phyloP scores from a whole-genome alignment of 2,329 filamentous ascomycete genomes.

The Hypoxylon sp. region DNA sequence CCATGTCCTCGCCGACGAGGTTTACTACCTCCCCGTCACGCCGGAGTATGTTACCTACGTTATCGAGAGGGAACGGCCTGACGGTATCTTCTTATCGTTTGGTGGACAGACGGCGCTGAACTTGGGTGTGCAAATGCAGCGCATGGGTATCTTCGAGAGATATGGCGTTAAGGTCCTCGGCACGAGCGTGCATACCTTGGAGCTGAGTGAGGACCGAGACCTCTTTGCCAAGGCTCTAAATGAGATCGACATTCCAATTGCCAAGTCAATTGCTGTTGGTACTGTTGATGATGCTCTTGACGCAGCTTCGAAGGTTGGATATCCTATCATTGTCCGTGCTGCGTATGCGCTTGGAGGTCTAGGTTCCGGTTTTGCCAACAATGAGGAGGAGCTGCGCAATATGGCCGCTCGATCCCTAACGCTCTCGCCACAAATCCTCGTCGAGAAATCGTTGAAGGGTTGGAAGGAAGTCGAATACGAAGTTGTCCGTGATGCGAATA shows the following conservation, averaged over 20 bases:
- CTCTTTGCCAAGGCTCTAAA: slow-evolving; percentile 95
- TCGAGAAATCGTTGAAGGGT: slow-evolving; percentile 98
- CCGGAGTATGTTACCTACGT: slow-evolving; percentile 98
- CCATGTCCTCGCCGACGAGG: slow-evolving; percentile 94
- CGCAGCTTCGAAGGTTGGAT: slow-evolving; percentile 88
- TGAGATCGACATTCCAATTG: slow-evolving; percentile 97
- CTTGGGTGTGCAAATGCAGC: slow-evolving; percentile 96
- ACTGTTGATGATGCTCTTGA: slow-evolving; percentile 93
- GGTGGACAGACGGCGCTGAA: slow-evolving; percentile 98
- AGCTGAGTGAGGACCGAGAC: slow-evolving; percentile 96
- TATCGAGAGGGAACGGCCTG: slow-evolving; percentile 94
- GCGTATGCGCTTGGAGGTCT: slow-evolving; percentile 97
- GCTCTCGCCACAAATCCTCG: slow-evolving; percentile 93
- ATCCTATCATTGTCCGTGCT: slow-evolving; percentile 97
- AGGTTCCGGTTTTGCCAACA: slow-evolving; percentile 95
- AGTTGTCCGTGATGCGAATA: slow-evolving; percentile 94
- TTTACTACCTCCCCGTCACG: slow-evolving; percentile 98
- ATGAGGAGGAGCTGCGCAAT: slow-evolving; percentile 93
- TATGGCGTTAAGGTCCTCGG: slow-evolving; percentile 96
- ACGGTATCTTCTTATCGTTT: slow-evolving; percentile 97
- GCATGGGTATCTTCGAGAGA: slow-evolving; percentile 93
- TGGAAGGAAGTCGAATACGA: slow-evolving; percentile 99
- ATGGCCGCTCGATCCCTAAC: slow-evolving; percentile 93
- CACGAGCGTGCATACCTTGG: slow-evolving; percentile 93
- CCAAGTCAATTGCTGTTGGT: slow-evolving; percentile 92